Evolutionary conservation across 1,139 yeast genomes (phyloP), one percentile per base, ranked within the genome.

Genomic region (Hansenula sp.): DNA sequence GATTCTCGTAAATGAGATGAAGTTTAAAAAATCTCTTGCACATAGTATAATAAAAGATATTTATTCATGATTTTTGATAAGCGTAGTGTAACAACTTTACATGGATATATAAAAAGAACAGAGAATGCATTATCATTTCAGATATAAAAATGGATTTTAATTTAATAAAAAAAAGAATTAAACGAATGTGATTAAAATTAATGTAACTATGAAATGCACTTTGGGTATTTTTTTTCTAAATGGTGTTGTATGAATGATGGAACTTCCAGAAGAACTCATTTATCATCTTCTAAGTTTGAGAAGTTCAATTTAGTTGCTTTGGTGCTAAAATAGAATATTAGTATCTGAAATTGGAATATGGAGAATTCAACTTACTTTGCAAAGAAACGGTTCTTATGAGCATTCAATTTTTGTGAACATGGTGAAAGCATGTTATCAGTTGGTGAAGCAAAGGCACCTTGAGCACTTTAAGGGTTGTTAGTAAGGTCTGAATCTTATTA

Each of bases 351-450:
- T 16, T 36, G 20, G 29, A 29, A 34, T 20, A 10, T 19, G 14
- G 18, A 13, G 6, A 13, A 19, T n/a, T 2, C 2, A 11, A 43
- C 54, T 28, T 38, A 52, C 57, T 37, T 51, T 17, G 61, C 57
- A 36, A 64, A 57, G 51, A 68, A 69, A 50, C 65, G 66, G 48
- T 59, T 60, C 56, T 69, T 74, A 50, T 73, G 77, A 36, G 72
- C 72, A 47, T 60, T 73, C 44, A 77, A 59, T 55, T 75, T 77
- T 41, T 73, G 72, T 7, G 80, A 69, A 50, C 82, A 74, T 27
- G 83, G 83, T 16, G 81, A 75, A 59, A 77, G 60, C 49, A 76
- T 52, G 39, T 65, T 69, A 52, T 77, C 82, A 2, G 82, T 77
- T 29, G 83, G 83, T 5, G 82, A 75, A 9, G 79, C 76, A 51